These are phyloP conservation scores for Lolium perenne DNA, from an alignment of 176 grass and related monocot genomes.

Conservation along the genomic window DNA sequence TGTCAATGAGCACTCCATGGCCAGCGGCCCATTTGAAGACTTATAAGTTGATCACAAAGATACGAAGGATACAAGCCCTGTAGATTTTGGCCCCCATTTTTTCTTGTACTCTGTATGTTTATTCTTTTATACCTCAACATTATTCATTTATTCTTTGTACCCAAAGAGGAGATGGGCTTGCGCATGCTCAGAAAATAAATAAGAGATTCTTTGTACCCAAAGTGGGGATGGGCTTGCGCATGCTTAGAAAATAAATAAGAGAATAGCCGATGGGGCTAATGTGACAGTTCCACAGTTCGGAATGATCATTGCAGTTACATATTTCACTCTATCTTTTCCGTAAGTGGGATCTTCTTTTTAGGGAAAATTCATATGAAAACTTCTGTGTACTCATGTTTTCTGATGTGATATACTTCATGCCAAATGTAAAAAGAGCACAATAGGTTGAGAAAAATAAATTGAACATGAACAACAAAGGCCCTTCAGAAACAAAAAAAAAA, in stretches of 20 bases:
- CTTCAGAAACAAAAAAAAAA: no score
- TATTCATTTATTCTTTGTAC: slow-evolving; percentile 33
- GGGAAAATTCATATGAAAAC: no score
- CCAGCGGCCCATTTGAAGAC: neutral
- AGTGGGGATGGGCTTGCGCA: neutral
- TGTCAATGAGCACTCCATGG: neutral
- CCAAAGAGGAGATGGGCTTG: neutral
- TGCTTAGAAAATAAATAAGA: neutral
- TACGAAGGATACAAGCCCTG: neutral
- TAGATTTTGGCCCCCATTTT: slow-evolving; percentile 7
- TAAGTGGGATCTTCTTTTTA: no score
- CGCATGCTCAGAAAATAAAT: no score
- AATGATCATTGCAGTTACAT: neutral
- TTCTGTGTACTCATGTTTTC: no score
- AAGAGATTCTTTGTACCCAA: neutral
- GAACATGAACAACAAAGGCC: no score
- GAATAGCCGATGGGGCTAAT: neutral
- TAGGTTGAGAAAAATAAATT: no score
- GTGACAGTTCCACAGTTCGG: neutral
- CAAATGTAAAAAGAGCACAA: no score
- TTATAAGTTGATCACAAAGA: slow-evolving; percentile 19
- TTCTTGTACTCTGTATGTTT: neutral
- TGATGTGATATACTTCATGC: no score
- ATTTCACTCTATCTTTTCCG: neutral
- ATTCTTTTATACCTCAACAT: neutral